Evolutionary conservation across 148 eudicot species (phyloP), one percentile per base, ranked within the genome.

Genomic region (Chenopodium album): DNA sequence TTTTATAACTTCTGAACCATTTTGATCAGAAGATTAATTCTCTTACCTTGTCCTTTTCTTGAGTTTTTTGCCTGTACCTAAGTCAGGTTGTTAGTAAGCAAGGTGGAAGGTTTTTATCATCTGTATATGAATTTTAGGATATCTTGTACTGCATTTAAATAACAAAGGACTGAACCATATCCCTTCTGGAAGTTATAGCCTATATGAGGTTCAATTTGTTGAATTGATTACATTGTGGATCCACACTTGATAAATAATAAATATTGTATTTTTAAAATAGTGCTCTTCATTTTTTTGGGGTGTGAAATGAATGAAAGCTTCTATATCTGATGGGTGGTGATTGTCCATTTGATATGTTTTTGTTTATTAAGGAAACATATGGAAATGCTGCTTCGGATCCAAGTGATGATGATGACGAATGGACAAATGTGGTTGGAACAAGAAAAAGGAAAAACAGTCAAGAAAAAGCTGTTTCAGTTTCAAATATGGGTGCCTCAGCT

Each of bases 371-470:
- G 99, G 97, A 94, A 83, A 87, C 94, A 67, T 93, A 90, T 87
- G 98, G 90, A 78, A 82, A 92, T 76, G 86, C 66, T 66, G 78
- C 91, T 77, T 86, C 92, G 50, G 92, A 89, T 87, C 88, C 99
- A 79, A 95, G 98, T 79, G 98, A 92, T 76, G 98, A 92, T 60
- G 86, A 86, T 88, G 98, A 92, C 82, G 97, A 95, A 75, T 92
- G 88, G 92, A 82, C 32, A 31, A 90, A 87, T 87, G 75, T 44
- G 75, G 85, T 71, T 65, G 76, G 83, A 37, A 88, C 88, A 19
- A 88, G 72, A 67, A 87, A 84, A 78, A 84, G 82, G 83, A 89
- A 82, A 80, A 76, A 52, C 80, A 63, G 48, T 66, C 8, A 77
- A 17, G 84, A 78, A 66, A 80, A 80, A 70, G 83, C 37, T 78